phyloP scores from a whole-genome alignment of 176 grass and related monocot genomes.

The Olyra latifolia region DNA sequence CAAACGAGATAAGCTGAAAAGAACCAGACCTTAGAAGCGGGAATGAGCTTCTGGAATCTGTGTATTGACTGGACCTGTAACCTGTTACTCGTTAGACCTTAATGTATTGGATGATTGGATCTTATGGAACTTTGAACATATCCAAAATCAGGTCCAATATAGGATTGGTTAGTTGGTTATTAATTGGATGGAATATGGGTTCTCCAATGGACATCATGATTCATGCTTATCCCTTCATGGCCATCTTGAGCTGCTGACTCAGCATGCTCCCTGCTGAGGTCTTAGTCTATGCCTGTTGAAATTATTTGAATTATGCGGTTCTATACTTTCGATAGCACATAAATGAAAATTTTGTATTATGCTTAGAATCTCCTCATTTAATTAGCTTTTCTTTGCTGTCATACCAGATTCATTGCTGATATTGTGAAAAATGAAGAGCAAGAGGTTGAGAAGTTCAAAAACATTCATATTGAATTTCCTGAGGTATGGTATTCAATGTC shows the following conservation, averaged over 20 bases:
- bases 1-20: too few relatives aligned
- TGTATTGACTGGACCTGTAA: not conserved
- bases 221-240: not conserved
- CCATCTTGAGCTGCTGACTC: not conserved
- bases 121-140: not conserved
- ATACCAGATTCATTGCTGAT: constrained; percentile 70
- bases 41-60: not conserved
- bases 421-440: constrained; percentile 72
- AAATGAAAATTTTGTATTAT: not conserved
- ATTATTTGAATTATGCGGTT: not conserved
- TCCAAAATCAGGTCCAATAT: not conserved
- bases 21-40: too few relatives aligned
- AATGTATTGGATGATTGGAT: not conserved
- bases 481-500: constrained; percentile 46
- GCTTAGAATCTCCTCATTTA: not conserved
- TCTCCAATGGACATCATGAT: not conserved
- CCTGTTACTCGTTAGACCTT: not conserved
- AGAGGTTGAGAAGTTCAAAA: constrained; percentile 57
- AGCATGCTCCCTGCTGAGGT: not conserved
- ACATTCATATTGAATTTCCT: constrained; percentile 72
- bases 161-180: not conserved
- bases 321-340: not conserved
- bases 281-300: not conserved
- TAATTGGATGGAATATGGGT: not conserved
- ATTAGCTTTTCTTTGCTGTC: constrained; percentile 8